Evolutionary conservation across 768 basidiomycete species (phyloP), one percentile per base, ranked within the genome.

Genomic region (Strobilomyces confusus): DNA sequence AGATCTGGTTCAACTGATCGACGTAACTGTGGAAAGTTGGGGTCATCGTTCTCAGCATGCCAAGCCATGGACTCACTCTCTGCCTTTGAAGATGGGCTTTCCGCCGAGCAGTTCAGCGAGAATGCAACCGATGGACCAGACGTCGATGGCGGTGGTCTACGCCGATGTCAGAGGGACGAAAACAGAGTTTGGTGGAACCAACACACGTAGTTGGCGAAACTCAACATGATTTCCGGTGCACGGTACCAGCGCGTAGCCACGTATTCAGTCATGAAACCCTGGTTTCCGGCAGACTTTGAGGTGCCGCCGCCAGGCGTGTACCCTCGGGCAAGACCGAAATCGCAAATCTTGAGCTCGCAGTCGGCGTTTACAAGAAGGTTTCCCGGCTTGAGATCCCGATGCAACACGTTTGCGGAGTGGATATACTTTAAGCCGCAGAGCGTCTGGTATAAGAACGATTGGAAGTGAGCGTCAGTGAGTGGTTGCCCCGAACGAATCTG

Each of bases 221-320:
- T 94, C 62, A 98, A 69, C 97, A 98, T 99, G 72, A 98, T 99
- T 74, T 99, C 97, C 0, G 97, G 95, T 20, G 95, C 95, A 33
- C 95, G 80, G 69, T 99, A 99, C 95, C 95, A 98, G 52, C 95
- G 80, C 9, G 95, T 99, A n/a, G 95, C 95, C 30, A 98, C 89
- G 69, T 95, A 98, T 73, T 98, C 97, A 0, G 97, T 98, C 95
- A 98, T 98, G 74, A 98, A 98, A 0, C 95, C 95, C 64, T 87
- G 88, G 63, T 89, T 89, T 34, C 86, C 85, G 20, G 87, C 83
- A 1, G 84, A 79, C 58, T 79, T 83, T 48, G 82, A 86, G 33
- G 80, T 82, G 32, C 88, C 87, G 43, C 86, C 81, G 19, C 87
- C 89, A 5, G 92, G 92, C 20, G 87, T 92, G 71, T 94, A 95